phyloP scores from a whole-genome alignment of 108 stramenopile genomes.

The Cylindrotheca fusiformis region DNA sequence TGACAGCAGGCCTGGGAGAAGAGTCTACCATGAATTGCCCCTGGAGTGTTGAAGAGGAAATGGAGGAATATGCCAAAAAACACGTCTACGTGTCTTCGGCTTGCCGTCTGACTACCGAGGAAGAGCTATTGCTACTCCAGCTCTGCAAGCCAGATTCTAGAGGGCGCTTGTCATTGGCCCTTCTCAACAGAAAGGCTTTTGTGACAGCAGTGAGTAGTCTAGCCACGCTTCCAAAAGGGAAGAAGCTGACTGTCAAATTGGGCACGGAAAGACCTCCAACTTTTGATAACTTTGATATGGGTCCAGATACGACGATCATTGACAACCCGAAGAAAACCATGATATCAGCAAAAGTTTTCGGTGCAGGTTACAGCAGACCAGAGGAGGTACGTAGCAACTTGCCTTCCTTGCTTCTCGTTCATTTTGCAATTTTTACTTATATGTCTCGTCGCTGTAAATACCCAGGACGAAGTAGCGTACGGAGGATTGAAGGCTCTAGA shows the following conservation, averaged over 20 bases:
- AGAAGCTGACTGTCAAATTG: constrained; percentile 75
- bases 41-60: constrained; percentile 88
- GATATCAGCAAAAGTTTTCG: constrained; percentile 85
- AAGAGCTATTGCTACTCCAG: constrained; percentile 88
- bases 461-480: constrained; percentile 78
- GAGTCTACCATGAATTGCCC: constrained; percentile 89
- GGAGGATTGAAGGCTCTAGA: constrained; percentile 85
- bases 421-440: neutral
- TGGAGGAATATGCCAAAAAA: constrained; percentile 87
- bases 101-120: constrained; percentile 86
- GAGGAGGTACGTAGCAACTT: constrained; percentile 63
- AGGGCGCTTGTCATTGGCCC: constrained; percentile 59
- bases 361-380: constrained; percentile 83
- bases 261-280: constrained; percentile 76
- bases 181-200: constrained; percentile 82
- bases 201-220: constrained; percentile 84
- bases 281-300: constrained; percentile 82
- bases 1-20: constrained; percentile 84
- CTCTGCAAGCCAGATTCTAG: constrained; percentile 70
- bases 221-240: constrained; percentile 66
- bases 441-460: neutral
- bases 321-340: constrained; percentile 87
- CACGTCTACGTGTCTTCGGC: constrained; percentile 86
- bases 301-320: constrained; percentile 76
- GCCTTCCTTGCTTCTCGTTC: neutral